Percentiles rank a stretch among this genome's conserved stretches.
These are phyloP conservation scores for Kurtzmaniella quercitrusa DNA, from an alignment of 1,139 yeast species.

Conservation along the genomic window DNA sequence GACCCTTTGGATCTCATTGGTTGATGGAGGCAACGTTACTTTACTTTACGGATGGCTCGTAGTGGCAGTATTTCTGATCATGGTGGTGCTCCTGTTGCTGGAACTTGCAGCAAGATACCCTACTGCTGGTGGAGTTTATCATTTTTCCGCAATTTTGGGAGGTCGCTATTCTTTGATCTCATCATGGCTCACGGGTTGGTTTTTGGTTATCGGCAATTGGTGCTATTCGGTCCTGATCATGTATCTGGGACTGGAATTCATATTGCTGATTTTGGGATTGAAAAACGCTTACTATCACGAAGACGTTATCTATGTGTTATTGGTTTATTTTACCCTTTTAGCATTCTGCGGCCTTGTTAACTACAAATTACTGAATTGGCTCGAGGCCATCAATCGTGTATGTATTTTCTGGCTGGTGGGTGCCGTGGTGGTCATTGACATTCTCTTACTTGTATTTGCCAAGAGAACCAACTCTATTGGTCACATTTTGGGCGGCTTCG, in stretches of 20 bases:
- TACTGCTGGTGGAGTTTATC: conserved; percentile 71
- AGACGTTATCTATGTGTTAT: conserved; percentile 51
- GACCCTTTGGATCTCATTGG: conserved; percentile 62
- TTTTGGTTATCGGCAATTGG: conserved; percentile 69
- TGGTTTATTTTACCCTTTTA: conserved; percentile 54
- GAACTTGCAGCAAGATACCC: conserved; percentile 75
- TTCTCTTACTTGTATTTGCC: conserved; percentile 57
- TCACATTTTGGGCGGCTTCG: conserved; percentile 63
- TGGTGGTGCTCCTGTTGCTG: conserved; percentile 63
- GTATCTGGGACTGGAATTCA: conserved; percentile 72
- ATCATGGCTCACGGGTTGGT: conserved; percentile 80
- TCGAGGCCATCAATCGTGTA: conserved; percentile 60
- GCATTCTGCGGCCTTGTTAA: conserved; percentile 59
- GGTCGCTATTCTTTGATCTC: conserved; percentile 51
- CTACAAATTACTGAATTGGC: conserved; percentile 51
- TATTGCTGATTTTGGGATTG: conserved; percentile 61
- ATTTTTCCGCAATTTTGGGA: conserved; percentile 68
- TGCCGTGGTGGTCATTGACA: conserved; percentile 67
- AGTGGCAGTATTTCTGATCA: conserved; percentile 56
- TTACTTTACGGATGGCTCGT: conserved; percentile 68
- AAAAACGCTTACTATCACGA: conserved; percentile 55
- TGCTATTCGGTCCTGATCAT: conserved; percentile 69
- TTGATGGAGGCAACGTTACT: conserved; percentile 72
- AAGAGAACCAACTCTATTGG: conserved; percentile 56
- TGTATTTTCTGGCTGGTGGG: conserved; percentile 73